Percentiles rank a stretch among this genome's conserved stretches.
phyloP scores from a whole-genome alignment of 2,329 filamentous ascomycete species.

The Diaporthe helianthi region DNA sequence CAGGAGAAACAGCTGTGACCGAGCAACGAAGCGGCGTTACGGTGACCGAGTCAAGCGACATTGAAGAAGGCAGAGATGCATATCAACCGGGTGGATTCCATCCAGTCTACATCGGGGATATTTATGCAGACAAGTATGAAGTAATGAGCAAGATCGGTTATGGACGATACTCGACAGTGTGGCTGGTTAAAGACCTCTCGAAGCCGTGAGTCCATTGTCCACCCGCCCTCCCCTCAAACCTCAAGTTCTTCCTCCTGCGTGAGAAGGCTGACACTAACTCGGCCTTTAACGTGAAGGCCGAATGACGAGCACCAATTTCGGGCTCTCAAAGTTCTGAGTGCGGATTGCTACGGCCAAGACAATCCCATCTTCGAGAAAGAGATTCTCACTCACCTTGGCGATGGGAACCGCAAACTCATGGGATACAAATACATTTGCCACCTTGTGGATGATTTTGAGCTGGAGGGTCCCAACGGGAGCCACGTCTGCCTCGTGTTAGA shows the following conservation, averaged over 20 bases:
- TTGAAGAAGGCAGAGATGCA: slow-evolving; percentile 22
- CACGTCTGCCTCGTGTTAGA: slow-evolving; percentile 41
- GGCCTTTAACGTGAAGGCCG: too few relatives aligned
- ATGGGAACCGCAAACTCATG: neutral
- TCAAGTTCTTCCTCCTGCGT: too few relatives aligned
- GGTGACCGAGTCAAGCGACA: neutral
- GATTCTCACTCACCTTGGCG: slow-evolving; percentile 10
- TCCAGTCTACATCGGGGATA: slow-evolving; percentile 37
- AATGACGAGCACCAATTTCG: neutral
- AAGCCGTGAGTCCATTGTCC: neutral
- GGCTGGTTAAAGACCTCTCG: slow-evolving; percentile 10
- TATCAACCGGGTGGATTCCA: slow-evolving; percentile 29
- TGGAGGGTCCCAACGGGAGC: slow-evolving; percentile 37
- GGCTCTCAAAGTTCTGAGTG: slow-evolving; percentile 18
- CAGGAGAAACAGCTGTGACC: too few relatives aligned
- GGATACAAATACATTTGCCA: slow-evolving; percentile 38
- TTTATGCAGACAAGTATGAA: slow-evolving; percentile 34
- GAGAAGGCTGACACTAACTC: neutral
- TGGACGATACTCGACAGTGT: slow-evolving; percentile 20
- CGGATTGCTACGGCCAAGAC: slow-evolving; percentile 5
- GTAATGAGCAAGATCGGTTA: slow-evolving; percentile 35
- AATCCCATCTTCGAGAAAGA: slow-evolving; percentile 5
- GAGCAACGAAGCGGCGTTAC: neutral
- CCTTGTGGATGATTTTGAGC: slow-evolving; percentile 39
- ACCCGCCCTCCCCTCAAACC: too few relatives aligned